Evolutionary conservation across 176 grass and related monocot species (phyloP), one percentile per base, ranked within the genome.

Genomic region (Guadua angustifolia): DNA sequence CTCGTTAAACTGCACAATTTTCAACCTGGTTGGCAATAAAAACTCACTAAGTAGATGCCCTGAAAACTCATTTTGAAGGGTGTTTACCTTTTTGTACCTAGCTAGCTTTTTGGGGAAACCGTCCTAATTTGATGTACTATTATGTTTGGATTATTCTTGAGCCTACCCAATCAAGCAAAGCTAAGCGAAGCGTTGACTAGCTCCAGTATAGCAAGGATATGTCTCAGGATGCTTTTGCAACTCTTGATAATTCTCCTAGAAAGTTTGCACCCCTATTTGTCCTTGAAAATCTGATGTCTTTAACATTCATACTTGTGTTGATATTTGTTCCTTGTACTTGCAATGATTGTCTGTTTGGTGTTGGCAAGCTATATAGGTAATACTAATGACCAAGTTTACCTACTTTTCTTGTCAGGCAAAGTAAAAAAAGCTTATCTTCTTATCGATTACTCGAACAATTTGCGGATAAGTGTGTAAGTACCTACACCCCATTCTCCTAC

Each of bases 391-490:
- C 49, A 58, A 17, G 46, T 25, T 58, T 45, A 80, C 67, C 73
- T 86, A 66, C 69, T 45, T 87, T 74, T 87, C 63, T 90, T 84
- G 40, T 53, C 78, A 98, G 95, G 87, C 89, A 91, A 93, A 91
- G 81, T 79, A 95, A 95, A 75, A 94, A 91, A 55, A n/a, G 55
- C 88, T 21, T 98, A 98, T 73, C 92, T 98, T 84, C 92, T 98
- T 78, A 93, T 95, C 4, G 92, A 98, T 90, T 98, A 95, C 66
- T 98, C 91, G 3, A 92, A 95, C 66, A 66, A 93, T 84, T 82
- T 98, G 75, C 77, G 82, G 88, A 92, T 98, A 85, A 98, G 94
- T 74, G 90, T 98, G 95, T 98, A 82, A 83, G 92, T 79, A 79
- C 46, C 13, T 49, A 13, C 0, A 49, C 42, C 17, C n/a, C 29